These are phyloP conservation scores for Serendipita sp. DNA, from an alignment of 768 basidiomycete species.

Conservation along the genomic window DNA sequence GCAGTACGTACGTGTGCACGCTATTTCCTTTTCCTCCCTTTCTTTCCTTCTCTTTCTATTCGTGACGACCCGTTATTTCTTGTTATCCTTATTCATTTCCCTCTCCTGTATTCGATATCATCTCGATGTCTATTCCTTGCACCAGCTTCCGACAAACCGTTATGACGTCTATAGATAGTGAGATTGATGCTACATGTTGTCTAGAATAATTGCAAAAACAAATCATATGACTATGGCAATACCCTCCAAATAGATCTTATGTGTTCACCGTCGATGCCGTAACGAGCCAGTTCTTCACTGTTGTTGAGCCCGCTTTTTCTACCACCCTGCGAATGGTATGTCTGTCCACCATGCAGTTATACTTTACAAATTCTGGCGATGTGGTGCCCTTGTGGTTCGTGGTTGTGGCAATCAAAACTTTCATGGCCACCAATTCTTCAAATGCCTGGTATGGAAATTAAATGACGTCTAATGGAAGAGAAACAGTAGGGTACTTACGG, in stretches of 20 bases:
- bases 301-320: constrained; percentile 48
- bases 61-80: neutral
- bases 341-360: constrained; percentile 48
- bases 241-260: neutral
- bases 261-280: constrained; percentile 18
- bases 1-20: neutral
- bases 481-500: constrained; percentile 33
- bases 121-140: neutral
- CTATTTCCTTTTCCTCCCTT: neutral
- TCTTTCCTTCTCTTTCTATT: neutral
- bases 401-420: constrained; percentile 33
- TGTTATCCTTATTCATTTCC: neutral
- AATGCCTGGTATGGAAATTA: constrained; percentile 40
- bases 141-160: no score
- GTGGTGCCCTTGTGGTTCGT: constrained; percentile 29
- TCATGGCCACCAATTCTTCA: constrained; percentile 42
- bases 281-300: constrained; percentile 61
- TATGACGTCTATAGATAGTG: neutral
- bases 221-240: no score
- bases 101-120: neutral
- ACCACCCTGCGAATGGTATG: constrained; percentile 52
- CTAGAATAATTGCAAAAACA: no score
- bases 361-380: constrained; percentile 57
- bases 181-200: neutral
- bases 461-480: neutral